A percentile compares a stretch with the other conserved stretches of the same genome.
Evolutionary conservation across 768 basidiomycete species (phyloP).

Genomic region (Cystobasidium tubakii): DNA sequence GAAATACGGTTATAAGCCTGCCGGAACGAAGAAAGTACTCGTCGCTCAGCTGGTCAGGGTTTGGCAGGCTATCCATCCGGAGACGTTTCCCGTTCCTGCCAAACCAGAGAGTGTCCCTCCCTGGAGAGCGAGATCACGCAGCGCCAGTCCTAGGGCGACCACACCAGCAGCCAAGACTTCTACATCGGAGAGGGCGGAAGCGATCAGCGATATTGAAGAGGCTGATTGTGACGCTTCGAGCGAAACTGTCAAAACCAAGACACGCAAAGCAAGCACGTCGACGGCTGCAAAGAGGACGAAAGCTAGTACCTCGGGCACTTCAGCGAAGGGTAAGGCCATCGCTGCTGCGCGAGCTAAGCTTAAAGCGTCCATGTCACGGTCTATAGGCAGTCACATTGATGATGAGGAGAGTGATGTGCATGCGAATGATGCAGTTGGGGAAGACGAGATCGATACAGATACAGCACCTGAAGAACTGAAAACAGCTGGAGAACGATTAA

Average conservation of each 20-base stretch:
- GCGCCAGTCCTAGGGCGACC: neutral
- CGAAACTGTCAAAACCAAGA: neutral
- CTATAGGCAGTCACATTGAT: neutral
- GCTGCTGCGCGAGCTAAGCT: slow-evolving; percentile 5
- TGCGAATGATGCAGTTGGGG: neutral
- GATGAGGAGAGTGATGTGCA: neutral
- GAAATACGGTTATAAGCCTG: slow-evolving; percentile 28
- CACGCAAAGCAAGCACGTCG: neutral
- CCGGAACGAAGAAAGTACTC: slow-evolving; percentile 19
- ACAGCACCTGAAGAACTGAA: slow-evolving; percentile 31
- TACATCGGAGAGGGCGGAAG: neutral
- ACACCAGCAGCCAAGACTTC: neutral
- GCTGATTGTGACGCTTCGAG: neutral
- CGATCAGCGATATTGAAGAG: neutral
- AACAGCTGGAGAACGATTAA: slow-evolving; percentile 31
- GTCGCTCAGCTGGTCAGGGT: slow-evolving; percentile 15
- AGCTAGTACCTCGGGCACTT: neutral
- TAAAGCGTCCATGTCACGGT: neutral
- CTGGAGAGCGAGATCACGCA: slow-evolving; percentile 5
- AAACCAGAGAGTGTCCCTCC: neutral
- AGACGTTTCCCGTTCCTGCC: neutral
- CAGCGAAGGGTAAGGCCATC: neutral
- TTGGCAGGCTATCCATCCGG: slow-evolving; percentile 29
- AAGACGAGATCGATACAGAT: slow-evolving; percentile 18
- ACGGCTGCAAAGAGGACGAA: neutral